Conservation (phyloP, 2,329 filamentous ascomycete species). For the Dactylonectria estremocensis region DNA sequence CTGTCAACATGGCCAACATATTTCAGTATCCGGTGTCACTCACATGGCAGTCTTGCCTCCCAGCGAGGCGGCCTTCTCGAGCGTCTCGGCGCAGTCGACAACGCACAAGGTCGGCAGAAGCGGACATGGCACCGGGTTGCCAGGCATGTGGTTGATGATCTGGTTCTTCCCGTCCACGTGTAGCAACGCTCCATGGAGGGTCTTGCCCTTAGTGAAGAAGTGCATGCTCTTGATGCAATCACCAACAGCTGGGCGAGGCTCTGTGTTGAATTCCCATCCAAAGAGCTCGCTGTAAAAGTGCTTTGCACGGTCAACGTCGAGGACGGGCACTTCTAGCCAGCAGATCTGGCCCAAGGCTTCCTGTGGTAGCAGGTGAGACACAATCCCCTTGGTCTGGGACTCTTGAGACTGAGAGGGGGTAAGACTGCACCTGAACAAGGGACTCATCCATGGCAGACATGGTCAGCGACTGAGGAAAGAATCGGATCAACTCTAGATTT, state of each 20-base stretch:
- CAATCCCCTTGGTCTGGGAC: not conserved
- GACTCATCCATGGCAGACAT: slow-evolving; percentile 25
- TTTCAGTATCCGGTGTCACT: slow-evolving; percentile 34
- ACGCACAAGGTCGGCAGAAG: slow-evolving; percentile 55
- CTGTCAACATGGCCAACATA: not conserved
- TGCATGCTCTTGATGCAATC: slow-evolving; percentile 51
- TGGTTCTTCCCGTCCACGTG: slow-evolving; percentile 51
- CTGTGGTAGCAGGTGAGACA: slow-evolving; percentile 26
- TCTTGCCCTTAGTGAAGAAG: slow-evolving; percentile 53
- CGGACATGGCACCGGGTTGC: slow-evolving; percentile 44
- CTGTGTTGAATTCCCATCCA: slow-evolving; percentile 49
- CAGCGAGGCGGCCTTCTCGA: slow-evolving; percentile 47
- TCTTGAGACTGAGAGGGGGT: not conserved
- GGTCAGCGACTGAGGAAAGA: too few species aligned
- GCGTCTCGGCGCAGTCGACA: slow-evolving; percentile 51
- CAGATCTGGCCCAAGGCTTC: slow-evolving; percentile 53
- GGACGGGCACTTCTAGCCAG: slow-evolving; percentile 59
- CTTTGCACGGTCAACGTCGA: slow-evolving; percentile 52
- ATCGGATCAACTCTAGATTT: too few species aligned
- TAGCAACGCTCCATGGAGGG: slow-evolving; percentile 55
- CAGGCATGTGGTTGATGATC: slow-evolving; percentile 47
- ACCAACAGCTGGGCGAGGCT: slow-evolving; percentile 38
- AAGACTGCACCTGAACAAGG: slow-evolving; percentile 30
- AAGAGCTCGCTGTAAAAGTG: slow-evolving; percentile 57
- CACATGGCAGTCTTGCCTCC: slow-evolving; percentile 56